phyloP scores from a whole-genome alignment of 1,139 yeast genomes.

The Hemisphaericaspora subhashii region DNA sequence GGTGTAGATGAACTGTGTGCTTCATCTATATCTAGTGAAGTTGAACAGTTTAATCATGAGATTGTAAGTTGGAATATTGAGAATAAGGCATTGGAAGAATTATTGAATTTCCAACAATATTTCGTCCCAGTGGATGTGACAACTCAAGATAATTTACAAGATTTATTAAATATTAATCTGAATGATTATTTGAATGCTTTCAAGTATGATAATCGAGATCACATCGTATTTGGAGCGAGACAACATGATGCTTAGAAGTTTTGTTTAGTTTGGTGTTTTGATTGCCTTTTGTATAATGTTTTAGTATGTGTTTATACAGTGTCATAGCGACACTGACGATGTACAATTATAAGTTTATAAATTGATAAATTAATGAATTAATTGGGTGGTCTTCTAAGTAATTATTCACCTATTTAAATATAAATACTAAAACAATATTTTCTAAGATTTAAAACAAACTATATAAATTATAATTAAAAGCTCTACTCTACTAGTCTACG shows the following conservation, averaged over 20 bases:
- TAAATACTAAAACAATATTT: no score
- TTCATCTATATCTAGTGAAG: slow-evolving; percentile 8
- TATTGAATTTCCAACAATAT: slow-evolving; percentile 15
- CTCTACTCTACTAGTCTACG: not conserved
- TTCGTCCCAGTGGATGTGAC: slow-evolving; percentile 10
- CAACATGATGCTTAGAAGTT: not conserved
- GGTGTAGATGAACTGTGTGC: not conserved
- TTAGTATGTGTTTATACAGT: no score
- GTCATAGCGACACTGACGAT: no score
- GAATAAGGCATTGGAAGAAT: slow-evolving; percentile 14
- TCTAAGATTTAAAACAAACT: no score
- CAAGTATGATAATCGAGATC: slow-evolving; percentile 12
- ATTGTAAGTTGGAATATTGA: slow-evolving; percentile 13
- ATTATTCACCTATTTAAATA: no score
- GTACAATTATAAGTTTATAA: no score
- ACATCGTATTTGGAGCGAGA: slow-evolving; percentile 9
- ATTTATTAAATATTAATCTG: slow-evolving; percentile 6
- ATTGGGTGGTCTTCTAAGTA: no score
- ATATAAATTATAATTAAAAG: not conserved
- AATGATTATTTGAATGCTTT: slow-evolving; percentile 10
- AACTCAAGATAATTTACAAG: slow-evolving; percentile 7
- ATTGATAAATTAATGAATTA: no score
- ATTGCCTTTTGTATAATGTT: no score
- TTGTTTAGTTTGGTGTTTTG: no score
- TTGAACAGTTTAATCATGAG: slow-evolving; percentile 13